phyloP scores from a whole-genome alignment of 306 rosid genomes.

The Sphenostylis stenocarpa region DNA sequence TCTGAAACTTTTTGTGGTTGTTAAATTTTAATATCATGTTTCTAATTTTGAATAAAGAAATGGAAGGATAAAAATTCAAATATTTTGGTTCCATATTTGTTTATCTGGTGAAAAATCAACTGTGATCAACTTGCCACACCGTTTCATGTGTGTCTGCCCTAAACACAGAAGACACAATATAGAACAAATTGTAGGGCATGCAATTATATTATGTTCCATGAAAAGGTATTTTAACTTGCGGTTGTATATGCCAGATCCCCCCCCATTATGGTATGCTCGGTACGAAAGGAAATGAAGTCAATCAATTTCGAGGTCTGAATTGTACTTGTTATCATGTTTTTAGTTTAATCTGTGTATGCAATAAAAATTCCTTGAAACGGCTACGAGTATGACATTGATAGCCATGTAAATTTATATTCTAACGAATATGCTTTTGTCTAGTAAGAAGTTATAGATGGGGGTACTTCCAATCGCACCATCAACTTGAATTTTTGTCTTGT shows the following conservation, averaged over 20 bases:
- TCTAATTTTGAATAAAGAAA: background rate
- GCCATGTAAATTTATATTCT: background rate
- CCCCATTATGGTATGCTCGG: background rate
- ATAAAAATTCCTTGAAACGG: background rate
- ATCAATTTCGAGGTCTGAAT: constrained; percentile 12
- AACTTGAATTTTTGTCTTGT: background rate
- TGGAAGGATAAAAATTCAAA: background rate
- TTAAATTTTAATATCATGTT: background rate
- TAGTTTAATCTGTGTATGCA: background rate
- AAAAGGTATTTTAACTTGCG: background rate
- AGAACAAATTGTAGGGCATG: background rate
- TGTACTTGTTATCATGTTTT: background rate
- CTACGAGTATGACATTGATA: background rate
- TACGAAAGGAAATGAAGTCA: background rate
- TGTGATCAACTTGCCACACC: background rate
- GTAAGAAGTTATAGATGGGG: background rate
- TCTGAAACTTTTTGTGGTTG: background rate
- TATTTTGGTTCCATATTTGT: background rate
- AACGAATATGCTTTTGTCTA: background rate
- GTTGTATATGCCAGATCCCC: constrained; percentile 24
- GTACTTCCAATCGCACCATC: background rate
- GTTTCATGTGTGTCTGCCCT: background rate
- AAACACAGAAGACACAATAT: background rate
- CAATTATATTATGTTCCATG: too few relatives aligned
- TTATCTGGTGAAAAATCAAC: background rate